These are phyloP conservation scores for Musa itinerans DNA, from an alignment of 176 grass and related monocot species.

Conservation along the genomic window DNA sequence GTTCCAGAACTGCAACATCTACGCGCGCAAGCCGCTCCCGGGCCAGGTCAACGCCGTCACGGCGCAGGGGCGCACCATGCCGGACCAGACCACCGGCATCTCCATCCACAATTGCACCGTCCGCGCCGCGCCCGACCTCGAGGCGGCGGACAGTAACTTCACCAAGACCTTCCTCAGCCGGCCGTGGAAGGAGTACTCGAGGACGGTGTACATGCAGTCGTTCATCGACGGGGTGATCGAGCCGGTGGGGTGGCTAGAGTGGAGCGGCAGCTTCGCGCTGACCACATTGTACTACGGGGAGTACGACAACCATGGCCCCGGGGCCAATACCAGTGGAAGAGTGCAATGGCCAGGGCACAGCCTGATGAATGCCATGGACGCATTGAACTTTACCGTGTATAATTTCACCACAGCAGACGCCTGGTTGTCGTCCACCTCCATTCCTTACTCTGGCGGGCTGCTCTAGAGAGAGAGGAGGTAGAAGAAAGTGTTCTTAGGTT, in stretches of 20 bases:
- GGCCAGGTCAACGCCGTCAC: constrained; percentile 31
- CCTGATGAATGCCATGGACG: constrained; percentile 40
- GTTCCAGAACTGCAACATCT: constrained; percentile 53
- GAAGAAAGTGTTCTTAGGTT: no score
- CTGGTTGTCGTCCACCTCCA: not conserved
- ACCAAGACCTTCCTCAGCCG: constrained; percentile 31
- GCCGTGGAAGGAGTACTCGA: constrained; percentile 53
- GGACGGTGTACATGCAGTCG: constrained; percentile 52
- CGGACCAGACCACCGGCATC: constrained; percentile 38
- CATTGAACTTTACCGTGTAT: not conserved
- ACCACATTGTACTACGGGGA: constrained; percentile 52
- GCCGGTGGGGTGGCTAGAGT: constrained; percentile 42
- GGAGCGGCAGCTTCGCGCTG: constrained; percentile 43
- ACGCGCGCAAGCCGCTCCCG: constrained; percentile 19
- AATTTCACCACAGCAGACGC: not conserved
- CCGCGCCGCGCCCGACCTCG: constrained; percentile 25
- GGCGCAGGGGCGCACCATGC: constrained; percentile 45
- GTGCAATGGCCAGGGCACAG: constrained; percentile 45
- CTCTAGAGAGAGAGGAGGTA: no score
- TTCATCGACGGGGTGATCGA: constrained; percentile 37
- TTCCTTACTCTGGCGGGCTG: no score
- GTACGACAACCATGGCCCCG: constrained; percentile 42
- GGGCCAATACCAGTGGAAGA: constrained; percentile 23
- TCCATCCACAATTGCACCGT: constrained; percentile 36
- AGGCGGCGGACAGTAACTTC: constrained; percentile 13